Conservation (phyloP, 495 filamentous ascomycete species). For the Collariella sp. region DNA sequence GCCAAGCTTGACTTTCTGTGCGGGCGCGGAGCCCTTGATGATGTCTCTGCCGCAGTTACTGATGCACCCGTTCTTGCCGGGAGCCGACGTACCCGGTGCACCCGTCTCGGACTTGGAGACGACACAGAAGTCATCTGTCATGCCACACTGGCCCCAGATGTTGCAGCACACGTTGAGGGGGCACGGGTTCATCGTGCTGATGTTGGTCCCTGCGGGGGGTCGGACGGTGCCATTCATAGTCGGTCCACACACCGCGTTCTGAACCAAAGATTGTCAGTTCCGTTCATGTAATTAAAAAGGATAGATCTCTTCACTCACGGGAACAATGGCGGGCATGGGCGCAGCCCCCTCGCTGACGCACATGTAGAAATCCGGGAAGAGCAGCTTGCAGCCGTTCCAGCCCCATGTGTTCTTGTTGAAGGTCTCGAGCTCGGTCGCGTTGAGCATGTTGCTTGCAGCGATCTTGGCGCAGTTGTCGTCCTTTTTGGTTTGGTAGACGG, state of each 20-base stretch:
- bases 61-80: conserved; percentile 32
- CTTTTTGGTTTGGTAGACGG: conserved; percentile 15
- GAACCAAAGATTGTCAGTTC: conserved; percentile 4
- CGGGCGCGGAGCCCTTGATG: conserved; percentile 7
- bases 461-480: conserved; percentile 23
- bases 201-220: conserved; percentile 8
- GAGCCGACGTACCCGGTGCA: conserved; percentile 29
- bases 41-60: conserved; percentile 34
- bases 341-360: conserved; percentile 34
- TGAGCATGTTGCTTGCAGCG: conserved; percentile 18
- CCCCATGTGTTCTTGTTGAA: conserved; percentile 37
- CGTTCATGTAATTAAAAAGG: no score
- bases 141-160: conserved; percentile 42
- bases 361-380: conserved; percentile 23
- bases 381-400: conserved; percentile 31
- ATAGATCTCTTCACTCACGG: background rate
- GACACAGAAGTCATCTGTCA: conserved; percentile 37
- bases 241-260: conserved; percentile 37
- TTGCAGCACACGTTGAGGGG: conserved; percentile 30
- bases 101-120: conserved; percentile 20
- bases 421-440: conserved; percentile 19
- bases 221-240: conserved; percentile 1
- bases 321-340: conserved; percentile 28
- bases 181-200: conserved; percentile 24
- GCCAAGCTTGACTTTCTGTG: background rate